Evolutionary conservation across 306 rosid genomes (phyloP).

Genomic region (Acacia confusa): DNA sequence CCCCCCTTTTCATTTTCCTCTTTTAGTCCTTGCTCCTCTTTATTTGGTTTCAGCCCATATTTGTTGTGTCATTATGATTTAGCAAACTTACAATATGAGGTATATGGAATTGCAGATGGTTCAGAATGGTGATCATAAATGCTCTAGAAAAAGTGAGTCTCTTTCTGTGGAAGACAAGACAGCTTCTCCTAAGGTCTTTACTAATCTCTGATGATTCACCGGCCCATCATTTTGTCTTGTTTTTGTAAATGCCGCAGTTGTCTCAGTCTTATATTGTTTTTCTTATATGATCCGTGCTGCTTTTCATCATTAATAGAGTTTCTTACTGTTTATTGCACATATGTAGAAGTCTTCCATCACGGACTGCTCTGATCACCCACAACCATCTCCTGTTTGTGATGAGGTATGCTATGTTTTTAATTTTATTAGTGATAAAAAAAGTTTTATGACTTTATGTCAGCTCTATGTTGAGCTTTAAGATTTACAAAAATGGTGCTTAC

Average conservation of each 20-base stretch:
- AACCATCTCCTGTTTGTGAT: conserved; percentile 38
- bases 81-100: background rate
- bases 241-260: conserved; percentile 20
- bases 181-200: conserved; percentile 36
- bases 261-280: background rate
- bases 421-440: conserved; percentile 11
- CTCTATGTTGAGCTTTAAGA: background rate
- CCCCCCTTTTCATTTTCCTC: background rate
- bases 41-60: background rate
- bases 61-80: conserved; percentile 4
- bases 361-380: conserved; percentile 9
- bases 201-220: conserved; percentile 24
- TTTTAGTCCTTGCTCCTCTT: conserved; percentile 1
- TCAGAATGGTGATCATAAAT: conserved; percentile 72
- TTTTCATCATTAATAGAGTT: conserved; percentile 21
- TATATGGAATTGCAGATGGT: conserved; percentile 67
- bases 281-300: conserved; percentile 9
- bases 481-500: background rate
- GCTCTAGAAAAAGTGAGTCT: conserved; percentile 40
- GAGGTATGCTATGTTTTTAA: conserved; percentile 44
- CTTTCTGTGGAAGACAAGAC: conserved; percentile 40
- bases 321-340: conserved; percentile 18
- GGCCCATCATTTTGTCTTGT: conserved; percentile 10
- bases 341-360: conserved; percentile 31
- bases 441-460: background rate